phyloP scores from a whole-genome alignment of 2,329 filamentous ascomycete species.

The Ceratocystis diversiconidia region DNA sequence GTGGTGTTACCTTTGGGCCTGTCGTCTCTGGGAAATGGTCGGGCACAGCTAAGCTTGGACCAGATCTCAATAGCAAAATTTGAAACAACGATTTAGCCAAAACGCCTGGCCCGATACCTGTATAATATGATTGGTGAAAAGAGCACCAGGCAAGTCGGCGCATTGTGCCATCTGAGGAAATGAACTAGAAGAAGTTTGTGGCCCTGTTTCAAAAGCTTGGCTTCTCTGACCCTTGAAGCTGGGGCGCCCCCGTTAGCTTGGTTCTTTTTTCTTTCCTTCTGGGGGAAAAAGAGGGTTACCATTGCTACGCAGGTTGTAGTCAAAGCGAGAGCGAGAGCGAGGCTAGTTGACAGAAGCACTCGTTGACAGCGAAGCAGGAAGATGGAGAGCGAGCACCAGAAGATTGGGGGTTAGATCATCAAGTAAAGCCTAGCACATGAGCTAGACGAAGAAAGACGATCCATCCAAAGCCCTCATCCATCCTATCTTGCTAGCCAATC shows the following conservation, averaged over 20 bases:
- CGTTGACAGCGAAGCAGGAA: background rate
- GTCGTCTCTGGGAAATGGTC: too few species aligned
- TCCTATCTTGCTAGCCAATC: background rate
- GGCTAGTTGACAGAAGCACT: background rate
- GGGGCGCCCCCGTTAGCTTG: too few species aligned
- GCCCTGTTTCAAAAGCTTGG: constrained; percentile 6
- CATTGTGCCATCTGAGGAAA: constrained; percentile 5
- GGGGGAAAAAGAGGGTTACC: background rate
- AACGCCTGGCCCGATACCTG: background rate
- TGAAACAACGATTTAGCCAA: background rate
- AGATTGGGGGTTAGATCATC: background rate
- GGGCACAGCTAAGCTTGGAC: constrained; percentile 1
- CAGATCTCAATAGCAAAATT: background rate
- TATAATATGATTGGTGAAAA: background rate
- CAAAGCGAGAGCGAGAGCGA: background rate
- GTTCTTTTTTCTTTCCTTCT: too few species aligned
- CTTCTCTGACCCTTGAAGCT: background rate
- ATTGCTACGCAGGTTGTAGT: background rate
- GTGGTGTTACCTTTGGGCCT: background rate
- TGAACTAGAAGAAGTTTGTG: constrained; percentile 5
- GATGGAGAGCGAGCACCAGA: background rate
- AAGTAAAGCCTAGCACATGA: background rate
- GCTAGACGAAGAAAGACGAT: background rate
- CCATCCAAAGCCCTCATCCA: background rate
- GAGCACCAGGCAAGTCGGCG: background rate